A percentile compares a stretch with the other conserved stretches of the same genome.
Evolutionary conservation across 306 rosid genomes (phyloP).

Genomic region (Vigna unguiculata): DNA sequence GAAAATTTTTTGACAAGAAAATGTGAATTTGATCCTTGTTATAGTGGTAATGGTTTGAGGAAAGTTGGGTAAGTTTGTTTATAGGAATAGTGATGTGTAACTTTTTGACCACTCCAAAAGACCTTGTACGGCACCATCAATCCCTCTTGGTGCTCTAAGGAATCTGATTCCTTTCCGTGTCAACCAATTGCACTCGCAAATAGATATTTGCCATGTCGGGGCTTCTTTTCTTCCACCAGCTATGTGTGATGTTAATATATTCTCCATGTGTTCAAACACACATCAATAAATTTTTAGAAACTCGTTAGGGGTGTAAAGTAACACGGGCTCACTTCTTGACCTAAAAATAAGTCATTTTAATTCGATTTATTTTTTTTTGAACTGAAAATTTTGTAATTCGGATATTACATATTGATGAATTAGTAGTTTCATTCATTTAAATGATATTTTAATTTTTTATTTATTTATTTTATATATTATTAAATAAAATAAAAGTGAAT

Average conservation of each 20-base stretch:
- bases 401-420: too few species aligned
- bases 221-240: constrained; percentile 48
- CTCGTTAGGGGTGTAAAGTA: too few species aligned
- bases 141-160: constrained; percentile 44
- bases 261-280: background rate
- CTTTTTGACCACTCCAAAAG: constrained; percentile 60
- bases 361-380: too few species aligned
- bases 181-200: constrained; percentile 33
- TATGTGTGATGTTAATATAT: constrained; percentile 30
- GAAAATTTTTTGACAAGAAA: too few species aligned
- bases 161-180: constrained; percentile 61
- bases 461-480: too few species aligned
- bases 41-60: constrained; percentile 15
- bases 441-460: too few species aligned
- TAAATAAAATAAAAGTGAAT: too few species aligned
- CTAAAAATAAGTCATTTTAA: too few species aligned
- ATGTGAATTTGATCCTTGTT: constrained; percentile 20
- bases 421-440: too few species aligned
- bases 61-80: constrained; percentile 43
- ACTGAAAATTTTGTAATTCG: too few species aligned
- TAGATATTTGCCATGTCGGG: constrained; percentile 29
- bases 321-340: too few species aligned
- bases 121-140: constrained; percentile 35
- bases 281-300: background rate
- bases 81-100: constrained; percentile 45